Conservation (phyloP, 768 basidiomycete species). For the Brasilioporus rufonigricans region DNA sequence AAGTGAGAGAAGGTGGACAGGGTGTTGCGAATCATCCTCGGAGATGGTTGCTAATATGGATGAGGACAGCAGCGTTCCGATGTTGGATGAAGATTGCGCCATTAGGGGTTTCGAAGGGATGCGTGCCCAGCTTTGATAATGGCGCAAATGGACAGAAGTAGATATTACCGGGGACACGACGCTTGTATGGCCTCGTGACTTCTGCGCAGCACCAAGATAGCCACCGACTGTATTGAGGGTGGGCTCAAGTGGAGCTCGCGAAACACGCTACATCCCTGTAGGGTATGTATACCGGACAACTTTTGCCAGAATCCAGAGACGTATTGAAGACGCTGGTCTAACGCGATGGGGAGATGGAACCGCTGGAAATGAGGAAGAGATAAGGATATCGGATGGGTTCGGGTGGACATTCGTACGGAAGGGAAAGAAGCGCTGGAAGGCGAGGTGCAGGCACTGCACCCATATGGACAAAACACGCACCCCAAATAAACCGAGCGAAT, state of each 20-base stretch:
- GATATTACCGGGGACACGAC: neutral
- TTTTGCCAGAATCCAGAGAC: neutral
- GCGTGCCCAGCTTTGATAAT: constrained; percentile 3
- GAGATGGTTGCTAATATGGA: neutral
- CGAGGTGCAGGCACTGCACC: constrained; percentile 7
- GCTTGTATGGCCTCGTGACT: constrained; percentile 15
- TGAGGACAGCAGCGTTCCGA: neutral
- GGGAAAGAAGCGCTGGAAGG: constrained; percentile 10
- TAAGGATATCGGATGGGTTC: constrained; percentile 20
- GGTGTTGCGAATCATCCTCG: constrained; percentile 1
- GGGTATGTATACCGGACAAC: neutral
- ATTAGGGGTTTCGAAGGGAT: neutral
- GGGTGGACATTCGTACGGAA: constrained; percentile 9
- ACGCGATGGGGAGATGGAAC: neutral
- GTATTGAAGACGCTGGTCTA: neutral
- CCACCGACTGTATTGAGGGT: neutral
- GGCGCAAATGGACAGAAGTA: constrained; percentile 7
- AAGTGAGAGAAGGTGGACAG: neutral
- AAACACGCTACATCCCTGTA: neutral
- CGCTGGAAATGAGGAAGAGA: neutral
- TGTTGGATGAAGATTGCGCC: neutral
- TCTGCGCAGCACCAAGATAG: constrained; percentile 3
- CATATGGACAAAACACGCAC: constrained; percentile 14
- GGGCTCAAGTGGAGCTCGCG: neutral
- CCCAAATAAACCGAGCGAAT: constrained; percentile 23